Conservation (phyloP, 1,284 basidiomycete genomes). For the Pyrrhoderma noxium region DNA sequence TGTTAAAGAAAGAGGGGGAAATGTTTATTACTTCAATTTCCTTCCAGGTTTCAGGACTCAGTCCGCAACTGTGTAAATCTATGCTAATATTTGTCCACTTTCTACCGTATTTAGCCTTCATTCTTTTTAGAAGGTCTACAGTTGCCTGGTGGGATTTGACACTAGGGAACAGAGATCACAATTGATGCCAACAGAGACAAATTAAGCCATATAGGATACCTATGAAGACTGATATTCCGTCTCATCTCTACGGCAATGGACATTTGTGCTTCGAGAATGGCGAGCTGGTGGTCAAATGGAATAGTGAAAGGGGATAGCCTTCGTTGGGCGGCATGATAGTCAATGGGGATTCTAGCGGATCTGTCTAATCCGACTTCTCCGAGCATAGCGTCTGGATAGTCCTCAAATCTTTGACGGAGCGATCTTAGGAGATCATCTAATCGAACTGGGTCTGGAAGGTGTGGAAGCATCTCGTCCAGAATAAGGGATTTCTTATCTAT, state of each 20-base stretch:
- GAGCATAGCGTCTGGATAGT: conserved; percentile 62
- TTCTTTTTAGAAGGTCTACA: conserved; percentile 47
- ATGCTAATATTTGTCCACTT: conserved; percentile 57
- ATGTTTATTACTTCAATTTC: conserved; percentile 48
- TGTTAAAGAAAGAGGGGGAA: conserved; percentile 17
- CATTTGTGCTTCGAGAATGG: conserved; percentile 68
- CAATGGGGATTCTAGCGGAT: conserved; percentile 57
- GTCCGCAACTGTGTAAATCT: conserved; percentile 73
- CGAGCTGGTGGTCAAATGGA: conserved; percentile 66
- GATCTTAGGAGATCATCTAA: conserved; percentile 45
- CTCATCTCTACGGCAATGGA: conserved; percentile 65
- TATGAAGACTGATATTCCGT: conserved; percentile 67
- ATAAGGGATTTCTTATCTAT: conserved; percentile 20
- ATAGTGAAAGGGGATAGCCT: conserved; percentile 61
- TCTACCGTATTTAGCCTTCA: conserved; percentile 43
- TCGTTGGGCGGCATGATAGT: conserved; percentile 33
- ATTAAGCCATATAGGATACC: background rate
- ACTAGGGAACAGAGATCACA: conserved; percentile 29
- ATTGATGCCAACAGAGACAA: background rate
- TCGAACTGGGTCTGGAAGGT: conserved; percentile 55
- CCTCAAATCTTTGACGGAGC: conserved; percentile 47
- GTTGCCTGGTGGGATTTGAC: conserved; percentile 67
- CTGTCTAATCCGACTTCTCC: conserved; percentile 83
- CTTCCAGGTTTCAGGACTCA: conserved; percentile 61
- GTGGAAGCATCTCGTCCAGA: conserved; percentile 45